phyloP scores from a whole-genome alignment of 352 stramenopile species.

The Phytophthora brassicae region DNA sequence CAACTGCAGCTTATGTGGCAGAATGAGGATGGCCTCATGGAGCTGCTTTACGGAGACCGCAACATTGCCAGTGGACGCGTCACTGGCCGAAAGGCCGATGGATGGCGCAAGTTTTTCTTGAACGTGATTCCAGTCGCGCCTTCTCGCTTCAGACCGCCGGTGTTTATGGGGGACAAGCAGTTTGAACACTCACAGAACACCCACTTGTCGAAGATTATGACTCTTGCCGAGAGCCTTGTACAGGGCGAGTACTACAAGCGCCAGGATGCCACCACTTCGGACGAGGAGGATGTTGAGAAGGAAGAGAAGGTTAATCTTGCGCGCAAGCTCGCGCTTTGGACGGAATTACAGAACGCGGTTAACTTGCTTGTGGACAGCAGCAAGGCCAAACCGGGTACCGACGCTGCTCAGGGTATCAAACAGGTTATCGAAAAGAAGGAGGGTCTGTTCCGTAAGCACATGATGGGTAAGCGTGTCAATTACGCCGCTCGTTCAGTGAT shows the following conservation, averaged over 20 bases:
- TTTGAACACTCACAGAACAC: slow-evolving; percentile 98
- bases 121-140: slow-evolving; percentile 96
- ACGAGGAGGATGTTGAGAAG: slow-evolving; percentile 54
- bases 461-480: slow-evolving; percentile 99
- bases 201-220: slow-evolving; percentile 95
- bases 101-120: slow-evolving; percentile 96
- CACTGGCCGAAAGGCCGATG: slow-evolving; percentile 54
- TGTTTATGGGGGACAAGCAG: slow-evolving; percentile 94
- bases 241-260: slow-evolving; percentile 71
- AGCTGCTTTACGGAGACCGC: slow-evolving; percentile 91
- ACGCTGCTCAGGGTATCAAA: slow-evolving; percentile 91
- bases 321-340: slow-evolving; percentile 94
- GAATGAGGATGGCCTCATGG: slow-evolving; percentile 90
- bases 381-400: slow-evolving; percentile 63
- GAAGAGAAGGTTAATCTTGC: slow-evolving; percentile 80
- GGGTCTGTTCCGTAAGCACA: slow-evolving; percentile 98
- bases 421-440: slow-evolving; percentile 99
- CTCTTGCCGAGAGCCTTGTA: slow-evolving; percentile 89
- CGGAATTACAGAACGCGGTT: slow-evolving; percentile 95
- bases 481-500: slow-evolving; percentile 99
- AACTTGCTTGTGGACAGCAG: slow-evolving; percentile 86
- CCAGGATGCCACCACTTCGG: slow-evolving; percentile 47
- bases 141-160: slow-evolving; percentile 97
- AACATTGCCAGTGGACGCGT: slow-evolving; percentile 65
- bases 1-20: slow-evolving; percentile 96